Base-by-base conservation (phyloP, 2,329 filamentous ascomycete genomes). In the Alternaria sp. region DNA sequence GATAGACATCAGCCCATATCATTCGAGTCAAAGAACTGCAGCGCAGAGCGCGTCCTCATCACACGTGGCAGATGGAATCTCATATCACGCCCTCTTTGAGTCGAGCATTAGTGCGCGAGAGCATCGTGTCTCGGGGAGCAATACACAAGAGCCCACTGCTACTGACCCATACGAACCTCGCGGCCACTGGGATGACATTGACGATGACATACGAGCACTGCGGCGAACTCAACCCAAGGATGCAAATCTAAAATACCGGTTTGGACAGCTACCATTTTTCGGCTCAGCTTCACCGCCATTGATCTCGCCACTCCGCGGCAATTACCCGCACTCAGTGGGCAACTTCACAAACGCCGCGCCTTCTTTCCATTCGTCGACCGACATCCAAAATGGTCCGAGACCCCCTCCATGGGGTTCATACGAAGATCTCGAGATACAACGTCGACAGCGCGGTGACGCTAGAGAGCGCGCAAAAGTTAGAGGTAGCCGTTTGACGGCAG, bases 381-480 rank as follows among this genome's bases (percentile, higher is more conserved):
- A 61, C 3, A 23, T 47, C 2, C 67, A 62, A 12, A 47, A 46
- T 5, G 69, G 67, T 5, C 67, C 67, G 1, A 62, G 66, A 5
- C 56, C 57, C 1, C 69, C 69, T 7, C 69, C 68, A 1, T 71
- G 69, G 69, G 68, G 63, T 9, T 65, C 64, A 1, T 64, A 67
- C 15, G 56, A 61, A 6, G 13, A 52, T 2, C 64, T 71, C 1
- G 59, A 67, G 8, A 44, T 51, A 15, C 62, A 65, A 43, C 59
- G 66, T 11, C 58, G 55, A 4, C 62, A 57, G 19, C 62, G 68
- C 1, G 46, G 46, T 2, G 55, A 63, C 10, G 47, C 30, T 3
- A 54, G 69, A 8, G 64, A 58, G 52, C 61, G 61, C 17, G 25
- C 47, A n/a, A 55, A 64, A 7, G 46, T 19, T 23, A 30, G 17